Conservation (phyloP, 352 stramenopile species). For the Peronospora farinosa region DNA sequence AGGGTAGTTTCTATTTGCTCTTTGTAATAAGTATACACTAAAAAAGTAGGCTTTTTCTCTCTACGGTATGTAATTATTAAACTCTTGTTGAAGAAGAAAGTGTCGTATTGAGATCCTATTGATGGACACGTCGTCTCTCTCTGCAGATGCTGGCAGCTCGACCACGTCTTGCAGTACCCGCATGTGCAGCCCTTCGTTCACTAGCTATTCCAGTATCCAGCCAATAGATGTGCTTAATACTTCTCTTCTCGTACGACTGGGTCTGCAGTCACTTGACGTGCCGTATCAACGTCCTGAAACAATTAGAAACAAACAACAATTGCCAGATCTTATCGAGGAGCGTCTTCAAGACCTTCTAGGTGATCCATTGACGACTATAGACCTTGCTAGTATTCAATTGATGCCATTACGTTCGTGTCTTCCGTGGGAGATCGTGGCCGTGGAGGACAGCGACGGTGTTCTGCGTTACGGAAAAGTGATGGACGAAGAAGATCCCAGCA, state of each 20-base stretch:
- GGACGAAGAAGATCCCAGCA: slow-evolving; percentile 17
- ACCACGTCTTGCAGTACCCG: slow-evolving; percentile 10
- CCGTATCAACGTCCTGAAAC: not conserved
- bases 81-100: too few relatives aligned
- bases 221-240: not conserved
- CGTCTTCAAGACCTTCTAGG: slow-evolving; percentile 28
- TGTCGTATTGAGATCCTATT: not conserved
- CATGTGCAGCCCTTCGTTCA: slow-evolving; percentile 2
- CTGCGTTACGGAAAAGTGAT: slow-evolving; percentile 39
- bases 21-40: too few relatives aligned
- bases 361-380: slow-evolving; percentile 26
- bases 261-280: not conserved
- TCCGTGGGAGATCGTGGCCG: slow-evolving; percentile 44
- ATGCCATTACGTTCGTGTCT: slow-evolving; percentile 34
- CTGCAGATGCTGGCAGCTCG: slow-evolving; percentile 15
- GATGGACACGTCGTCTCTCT: slow-evolving; percentile 13
- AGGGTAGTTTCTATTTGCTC: too few relatives aligned
- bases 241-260: not conserved
- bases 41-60: too few relatives aligned
- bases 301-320: not conserved
- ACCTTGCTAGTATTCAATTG: slow-evolving; percentile 28
- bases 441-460: slow-evolving; percentile 22
- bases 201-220: not conserved
- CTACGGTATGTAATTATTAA: too few relatives aligned
- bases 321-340: slow-evolving; percentile 21